Evolutionary conservation across 2,329 filamentous ascomycete species (phyloP).

Genomic region (Microdochium trichocladiopsis): DNA sequence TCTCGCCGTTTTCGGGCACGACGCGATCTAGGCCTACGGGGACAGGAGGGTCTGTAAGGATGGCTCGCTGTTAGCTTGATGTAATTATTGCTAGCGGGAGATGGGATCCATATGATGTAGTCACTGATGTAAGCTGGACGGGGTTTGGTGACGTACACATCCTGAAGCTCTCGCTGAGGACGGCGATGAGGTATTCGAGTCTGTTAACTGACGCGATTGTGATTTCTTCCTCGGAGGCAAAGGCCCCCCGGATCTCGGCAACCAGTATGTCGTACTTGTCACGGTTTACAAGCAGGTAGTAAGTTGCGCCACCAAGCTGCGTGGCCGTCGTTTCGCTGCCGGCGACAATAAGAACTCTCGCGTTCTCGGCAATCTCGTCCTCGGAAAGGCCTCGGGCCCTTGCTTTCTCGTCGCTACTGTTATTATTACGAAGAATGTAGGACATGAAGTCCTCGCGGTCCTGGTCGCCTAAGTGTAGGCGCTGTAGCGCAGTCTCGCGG

Average conservation of each 20-base stretch:
- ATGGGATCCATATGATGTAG: background rate
- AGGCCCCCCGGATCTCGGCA: background rate
- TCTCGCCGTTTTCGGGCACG: background rate
- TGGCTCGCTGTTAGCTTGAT: too few relatives aligned
- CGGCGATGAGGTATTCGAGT: background rate
- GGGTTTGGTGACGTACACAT: background rate
- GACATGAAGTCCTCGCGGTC: background rate
- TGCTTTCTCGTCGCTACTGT: background rate
- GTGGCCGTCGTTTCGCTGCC: background rate
- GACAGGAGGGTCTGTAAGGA: background rate
- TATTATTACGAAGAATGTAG: background rate
- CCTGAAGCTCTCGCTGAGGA: background rate
- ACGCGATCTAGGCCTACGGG: background rate
- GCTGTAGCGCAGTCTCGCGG: too few relatives aligned
- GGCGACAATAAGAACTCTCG: background rate
- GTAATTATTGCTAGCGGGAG: too few relatives aligned
- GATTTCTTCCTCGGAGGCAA: background rate
- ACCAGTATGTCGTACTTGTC: background rate
- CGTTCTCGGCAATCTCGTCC: background rate
- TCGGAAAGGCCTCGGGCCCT: background rate
- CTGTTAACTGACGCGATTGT: background rate
- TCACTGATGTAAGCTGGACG: background rate
- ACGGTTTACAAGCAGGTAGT: background rate
- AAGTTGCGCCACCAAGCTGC: background rate
- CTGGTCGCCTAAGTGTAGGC: background rate